Conservation (phyloP, 306 rosid genomes). For the Cicer yamashitae region DNA sequence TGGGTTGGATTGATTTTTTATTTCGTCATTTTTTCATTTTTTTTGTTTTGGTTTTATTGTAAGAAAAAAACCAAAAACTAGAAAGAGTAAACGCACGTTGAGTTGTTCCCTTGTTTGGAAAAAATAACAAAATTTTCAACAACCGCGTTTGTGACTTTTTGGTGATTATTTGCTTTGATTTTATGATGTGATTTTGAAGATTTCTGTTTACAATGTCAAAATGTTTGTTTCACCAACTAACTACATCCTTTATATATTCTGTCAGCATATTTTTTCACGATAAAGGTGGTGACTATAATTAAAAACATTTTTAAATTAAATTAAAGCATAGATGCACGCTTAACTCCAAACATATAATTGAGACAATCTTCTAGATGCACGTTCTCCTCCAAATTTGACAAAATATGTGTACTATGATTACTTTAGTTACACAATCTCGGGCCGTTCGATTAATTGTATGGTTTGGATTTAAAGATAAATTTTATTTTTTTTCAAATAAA, state of each 20-base stretch:
- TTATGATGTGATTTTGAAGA: constrained; percentile 12
- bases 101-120: constrained; percentile 25
- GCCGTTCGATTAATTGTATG: no score
- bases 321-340: no score
- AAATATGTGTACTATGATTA: no score
- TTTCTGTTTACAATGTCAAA: constrained; percentile 47
- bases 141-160: constrained; percentile 37
- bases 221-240: constrained; percentile 41
- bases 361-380: no score
- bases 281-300: background rate
- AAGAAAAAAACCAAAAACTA: constrained; percentile 19
- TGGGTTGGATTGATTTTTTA: constrained; percentile 8
- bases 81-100: constrained; percentile 43
- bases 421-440: no score
- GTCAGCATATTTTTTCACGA: background rate
- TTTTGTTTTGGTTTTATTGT: background rate
- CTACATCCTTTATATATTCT: background rate
- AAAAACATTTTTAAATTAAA: background rate
- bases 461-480: no score
- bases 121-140: constrained; percentile 39
- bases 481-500: no score
- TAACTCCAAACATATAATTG: no score
- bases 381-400: no score
- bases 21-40: background rate
- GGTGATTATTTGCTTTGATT: constrained; percentile 6